Base-by-base conservation (phyloP, 345 rosid genomes). In the Theobroma cacao region DNA sequence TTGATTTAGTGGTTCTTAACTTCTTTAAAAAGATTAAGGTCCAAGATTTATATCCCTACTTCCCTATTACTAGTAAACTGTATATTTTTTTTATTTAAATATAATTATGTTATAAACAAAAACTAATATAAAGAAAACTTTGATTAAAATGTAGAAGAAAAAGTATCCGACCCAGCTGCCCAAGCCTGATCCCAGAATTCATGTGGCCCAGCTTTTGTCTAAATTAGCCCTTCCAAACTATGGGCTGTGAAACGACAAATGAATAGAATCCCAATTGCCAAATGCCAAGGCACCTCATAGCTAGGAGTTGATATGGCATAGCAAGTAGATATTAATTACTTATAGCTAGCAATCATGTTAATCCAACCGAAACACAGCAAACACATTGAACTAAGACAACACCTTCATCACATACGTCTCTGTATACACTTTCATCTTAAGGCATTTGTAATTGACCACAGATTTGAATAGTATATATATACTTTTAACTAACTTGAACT, bases 401-500 rank as follows among this genome's bases (percentile, higher is more conserved):
- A 60, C 13, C 0, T 15, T 31, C 22, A 17, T 62, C 67, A 62
- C 11, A 58, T 56, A 30, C 61, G 22, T 56, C 33, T 26, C 1
- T 31, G 15, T 24, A 6, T 24, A 22, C 6, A 58, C 17, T 58
- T 58, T 26, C n/a, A 20, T 48, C 75, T 18, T 18, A 52, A 72
- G 24, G 28, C 62, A 31, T 7, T 50, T 50, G 6, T 3, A 33
- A 52, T 5, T 31, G 60, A 71, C 20, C 7, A 22, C 20, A 33
- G 75, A 72, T 24, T 50, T 9, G 43, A 47, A 67, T 24, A 30
- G 52, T 70, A 18, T 55, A 48, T 15, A 9, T 43, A 43, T 38
- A 38, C 7, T 38, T 22, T 34, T 58, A 63, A 80, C 78, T 69
- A 80, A 80, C 84, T 76, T 85, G 74, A 80, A 78, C 14, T 47